These are phyloP conservation scores for Diplodia sapinea DNA, from an alignment of 2,329 filamentous ascomycete genomes.

Conservation along the genomic window DNA sequence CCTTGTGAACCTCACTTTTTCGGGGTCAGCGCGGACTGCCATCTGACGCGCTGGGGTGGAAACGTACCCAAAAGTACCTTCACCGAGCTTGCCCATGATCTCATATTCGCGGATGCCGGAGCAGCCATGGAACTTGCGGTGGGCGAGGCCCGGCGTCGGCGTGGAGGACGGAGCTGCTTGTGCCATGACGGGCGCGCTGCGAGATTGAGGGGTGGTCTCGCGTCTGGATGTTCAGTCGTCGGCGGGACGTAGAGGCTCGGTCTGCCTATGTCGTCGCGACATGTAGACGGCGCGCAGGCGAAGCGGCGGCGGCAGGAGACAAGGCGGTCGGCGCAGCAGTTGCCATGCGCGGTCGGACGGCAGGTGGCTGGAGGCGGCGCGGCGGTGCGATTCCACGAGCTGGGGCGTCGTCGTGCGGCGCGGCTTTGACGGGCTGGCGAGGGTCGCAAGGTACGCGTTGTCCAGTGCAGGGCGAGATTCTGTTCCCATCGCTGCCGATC, in stretches of 20 bases:
- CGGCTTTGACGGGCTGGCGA: constrained; percentile 1
- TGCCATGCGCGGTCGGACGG: constrained; percentile 8
- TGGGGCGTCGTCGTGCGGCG: constrained; percentile 3
- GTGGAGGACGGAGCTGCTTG: constrained; percentile 36
- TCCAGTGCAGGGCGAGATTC: constrained; percentile 19
- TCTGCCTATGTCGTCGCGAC: constrained; percentile 30
- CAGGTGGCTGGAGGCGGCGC: not conserved
- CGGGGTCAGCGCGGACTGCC: not conserved
- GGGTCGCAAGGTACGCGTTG: constrained; percentile 19
- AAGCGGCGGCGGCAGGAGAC: not conserved
- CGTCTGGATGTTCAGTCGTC: constrained; percentile 17
- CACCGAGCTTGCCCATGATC: constrained; percentile 81
- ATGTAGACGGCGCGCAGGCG: constrained; percentile 30
- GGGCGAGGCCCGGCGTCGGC: constrained; percentile 58
- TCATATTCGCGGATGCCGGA: constrained; percentile 83
- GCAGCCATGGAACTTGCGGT: constrained; percentile 77
- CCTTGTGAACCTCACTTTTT: constrained; percentile 84
- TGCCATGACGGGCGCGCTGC: constrained; percentile 21
- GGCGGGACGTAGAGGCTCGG: constrained; percentile 10
- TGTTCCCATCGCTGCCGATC: constrained; percentile 18
- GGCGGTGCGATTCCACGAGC: constrained; percentile 12
- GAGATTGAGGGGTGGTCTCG: not conserved
- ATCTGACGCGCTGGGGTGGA: constrained; percentile 26
- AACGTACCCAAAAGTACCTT: constrained; percentile 88
- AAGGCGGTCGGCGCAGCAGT: not conserved